phyloP scores from a whole-genome alignment of 1,139 yeast genomes.

The Suhomyces bribrorum region DNA sequence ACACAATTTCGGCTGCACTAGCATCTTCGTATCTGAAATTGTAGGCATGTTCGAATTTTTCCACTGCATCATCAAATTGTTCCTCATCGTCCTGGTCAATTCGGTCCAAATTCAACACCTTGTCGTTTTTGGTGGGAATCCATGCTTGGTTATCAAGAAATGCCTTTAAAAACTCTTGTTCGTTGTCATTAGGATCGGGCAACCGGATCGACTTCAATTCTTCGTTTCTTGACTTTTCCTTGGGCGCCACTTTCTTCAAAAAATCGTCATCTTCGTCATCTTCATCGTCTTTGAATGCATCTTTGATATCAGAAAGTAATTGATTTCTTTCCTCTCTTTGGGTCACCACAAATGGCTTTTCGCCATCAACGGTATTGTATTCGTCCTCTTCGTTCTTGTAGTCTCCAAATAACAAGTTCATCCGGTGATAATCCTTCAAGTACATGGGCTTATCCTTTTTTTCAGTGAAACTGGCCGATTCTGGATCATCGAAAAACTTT shows the following conservation, averaged over 20 bases:
- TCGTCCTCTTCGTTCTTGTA: constrained; percentile 50
- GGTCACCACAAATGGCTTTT: constrained; percentile 68
- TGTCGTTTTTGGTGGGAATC: constrained; percentile 69
- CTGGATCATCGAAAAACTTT: constrained; percentile 71
- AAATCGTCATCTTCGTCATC: constrained; percentile 44
- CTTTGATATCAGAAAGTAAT: constrained; percentile 72
- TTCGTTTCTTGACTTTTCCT: constrained; percentile 13
- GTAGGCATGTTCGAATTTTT: constrained; percentile 86
- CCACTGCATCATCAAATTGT: constrained; percentile 90
- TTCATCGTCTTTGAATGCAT: constrained; percentile 55
- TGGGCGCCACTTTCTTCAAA: constrained; percentile 54
- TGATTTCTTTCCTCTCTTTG: constrained; percentile 75
- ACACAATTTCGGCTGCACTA: constrained; percentile 82
- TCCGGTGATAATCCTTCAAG: constrained; percentile 89
- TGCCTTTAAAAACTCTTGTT: constrained; percentile 68
- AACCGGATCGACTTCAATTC: constrained; percentile 31
- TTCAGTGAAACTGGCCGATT: constrained; percentile 23
- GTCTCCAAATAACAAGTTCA: constrained; percentile 67
- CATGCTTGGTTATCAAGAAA: constrained; percentile 82
- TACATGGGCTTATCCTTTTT: constrained; percentile 75
- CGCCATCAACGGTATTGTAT: constrained; percentile 53
- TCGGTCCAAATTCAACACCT: constrained; percentile 56
- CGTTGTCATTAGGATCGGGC: constrained; percentile 71
- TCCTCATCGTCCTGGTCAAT: constrained; percentile 71
- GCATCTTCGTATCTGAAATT: constrained; percentile 95